Evolutionary conservation across 768 basidiomycete species (phyloP).

Genomic region (Gautieria morchelliformis): DNA sequence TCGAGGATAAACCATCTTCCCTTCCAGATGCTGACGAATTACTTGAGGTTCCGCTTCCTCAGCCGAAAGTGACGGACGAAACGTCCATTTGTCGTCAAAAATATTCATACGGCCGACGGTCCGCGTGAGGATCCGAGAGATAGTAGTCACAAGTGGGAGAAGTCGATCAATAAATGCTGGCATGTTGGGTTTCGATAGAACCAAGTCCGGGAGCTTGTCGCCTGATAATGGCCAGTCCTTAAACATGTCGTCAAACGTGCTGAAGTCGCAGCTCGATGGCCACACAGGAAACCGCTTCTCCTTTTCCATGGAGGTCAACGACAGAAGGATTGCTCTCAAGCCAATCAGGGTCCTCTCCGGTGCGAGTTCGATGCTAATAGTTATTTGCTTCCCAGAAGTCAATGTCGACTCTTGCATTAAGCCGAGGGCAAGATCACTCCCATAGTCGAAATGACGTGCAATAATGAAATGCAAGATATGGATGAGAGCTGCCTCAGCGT

Average conservation of each 20-base stretch:
- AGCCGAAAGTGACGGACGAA: slow-evolving; percentile 43
- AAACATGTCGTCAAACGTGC: slow-evolving; percentile 33
- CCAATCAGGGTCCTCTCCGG: slow-evolving; percentile 70
- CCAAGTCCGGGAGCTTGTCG: slow-evolving; percentile 43
- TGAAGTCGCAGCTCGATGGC: slow-evolving; percentile 71
- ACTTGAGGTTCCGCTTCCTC: slow-evolving; percentile 64
- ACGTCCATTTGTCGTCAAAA: slow-evolving; percentile 78
- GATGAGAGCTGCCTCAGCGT: slow-evolving; percentile 66
- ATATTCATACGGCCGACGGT: slow-evolving; percentile 68
- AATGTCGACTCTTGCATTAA: slow-evolving; percentile 64
- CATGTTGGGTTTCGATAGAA: slow-evolving; percentile 56
- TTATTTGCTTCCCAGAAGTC: slow-evolving; percentile 15
- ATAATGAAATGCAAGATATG: slow-evolving; percentile 77
- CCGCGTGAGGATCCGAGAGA: slow-evolving; percentile 53
- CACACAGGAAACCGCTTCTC: slow-evolving; percentile 64
- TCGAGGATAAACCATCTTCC: slow-evolving; percentile 56
- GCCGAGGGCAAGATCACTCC: slow-evolving; percentile 71
- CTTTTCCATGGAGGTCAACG: slow-evolving; percentile 60
- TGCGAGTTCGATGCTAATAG: slow-evolving; percentile 32
- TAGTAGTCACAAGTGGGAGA: slow-evolving; percentile 42
- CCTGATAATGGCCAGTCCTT: slow-evolving; percentile 67
- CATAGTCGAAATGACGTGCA: slow-evolving; percentile 77
- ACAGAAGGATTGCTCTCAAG: slow-evolving; percentile 66
- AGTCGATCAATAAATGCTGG: slow-evolving; percentile 64
- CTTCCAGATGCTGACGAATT: slow-evolving; percentile 59